A percentile compares a stretch with the other conserved stretches of the same genome.
phyloP scores from a whole-genome alignment of 108 stramenopile species.

The Fragilariopsis cylindrus region DNA sequence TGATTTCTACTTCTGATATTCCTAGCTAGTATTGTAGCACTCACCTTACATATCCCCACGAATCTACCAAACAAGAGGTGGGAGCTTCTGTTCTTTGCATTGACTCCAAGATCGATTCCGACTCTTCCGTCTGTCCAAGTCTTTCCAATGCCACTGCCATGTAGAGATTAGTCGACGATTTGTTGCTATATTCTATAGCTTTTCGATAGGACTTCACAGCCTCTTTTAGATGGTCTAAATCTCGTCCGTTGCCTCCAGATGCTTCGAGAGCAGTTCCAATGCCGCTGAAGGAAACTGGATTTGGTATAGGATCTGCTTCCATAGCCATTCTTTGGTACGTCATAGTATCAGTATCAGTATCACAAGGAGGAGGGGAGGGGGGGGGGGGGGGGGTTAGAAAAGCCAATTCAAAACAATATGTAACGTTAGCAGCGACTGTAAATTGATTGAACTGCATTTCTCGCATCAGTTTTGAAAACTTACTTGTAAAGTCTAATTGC shows the following conservation, averaged over 20 bases:
- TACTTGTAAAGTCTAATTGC: conserved; percentile 64
- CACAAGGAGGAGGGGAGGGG: too few species aligned
- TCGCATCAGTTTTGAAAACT: background rate
- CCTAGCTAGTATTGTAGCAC: background rate
- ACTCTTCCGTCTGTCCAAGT: conserved; percentile 61
- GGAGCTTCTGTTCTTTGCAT: conserved; percentile 67
- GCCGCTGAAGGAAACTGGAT: conserved; percentile 62
- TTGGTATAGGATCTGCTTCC: conserved; percentile 65
- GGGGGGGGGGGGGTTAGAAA: too few species aligned
- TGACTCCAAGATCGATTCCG: conserved; percentile 69
- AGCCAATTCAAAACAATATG: too few species aligned
- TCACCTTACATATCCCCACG: conserved; percentile 80
- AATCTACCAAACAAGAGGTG: conserved; percentile 71
- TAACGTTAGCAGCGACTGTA: too few species aligned
- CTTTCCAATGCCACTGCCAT: conserved; percentile 83
- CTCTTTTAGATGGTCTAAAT: conserved; percentile 47
- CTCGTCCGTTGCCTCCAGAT: conserved; percentile 39
- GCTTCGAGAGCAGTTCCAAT: conserved; percentile 73
- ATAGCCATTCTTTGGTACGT: conserved; percentile 34
- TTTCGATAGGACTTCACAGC: conserved; percentile 69
- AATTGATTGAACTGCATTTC: too few species aligned
- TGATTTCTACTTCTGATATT: too few species aligned
- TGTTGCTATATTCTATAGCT: conserved; percentile 26
- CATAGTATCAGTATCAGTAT: too few species aligned
- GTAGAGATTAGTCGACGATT: conserved; percentile 40